These are phyloP conservation scores for Elaeis guineensis DNA, from an alignment of 176 grass and related monocot genomes.

Conservation along the genomic window DNA sequence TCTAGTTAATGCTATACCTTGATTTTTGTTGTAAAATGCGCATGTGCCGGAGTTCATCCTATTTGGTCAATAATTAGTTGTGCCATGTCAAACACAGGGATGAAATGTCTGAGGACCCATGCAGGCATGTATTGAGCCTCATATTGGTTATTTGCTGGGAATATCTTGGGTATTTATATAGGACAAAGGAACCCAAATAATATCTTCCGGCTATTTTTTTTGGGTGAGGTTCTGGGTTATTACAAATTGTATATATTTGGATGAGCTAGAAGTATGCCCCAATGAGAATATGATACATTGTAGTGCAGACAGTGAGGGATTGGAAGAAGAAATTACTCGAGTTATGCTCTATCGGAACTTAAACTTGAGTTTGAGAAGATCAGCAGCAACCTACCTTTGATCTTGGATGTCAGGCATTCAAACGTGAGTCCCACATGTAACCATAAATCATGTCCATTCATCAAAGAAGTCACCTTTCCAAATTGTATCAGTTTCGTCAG, in stretches of 20 bases:
- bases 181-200: too few species aligned
- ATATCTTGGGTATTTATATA: too few species aligned
- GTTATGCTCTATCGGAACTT: neutral
- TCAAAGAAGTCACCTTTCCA: neutral
- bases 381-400: neutral
- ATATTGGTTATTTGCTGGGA: too few species aligned
- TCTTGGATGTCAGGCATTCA: neutral
- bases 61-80: too few species aligned
- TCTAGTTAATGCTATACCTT: too few species aligned
- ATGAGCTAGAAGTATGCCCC: neutral
- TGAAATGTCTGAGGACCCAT: neutral
- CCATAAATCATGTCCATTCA: slow-evolving; percentile 1
- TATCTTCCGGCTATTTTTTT: too few species aligned
- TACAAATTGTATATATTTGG: slow-evolving; percentile 1
- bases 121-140: too few species aligned
- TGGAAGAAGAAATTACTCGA: neutral
- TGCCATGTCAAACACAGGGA: neutral
- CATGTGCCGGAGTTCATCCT: too few species aligned
- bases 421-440: neutral
- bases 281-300: neutral
- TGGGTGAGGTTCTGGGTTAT: too few species aligned
- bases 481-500: neutral
- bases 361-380: slow-evolving; percentile 1
- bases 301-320: neutral
- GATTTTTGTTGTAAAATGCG: too few species aligned